Percentiles rank a stretch among this genome's conserved stretches.
Evolutionary conservation across 371 early-diverging fungal species (phyloP).

Genomic region (Apophysomyces sp.): DNA sequence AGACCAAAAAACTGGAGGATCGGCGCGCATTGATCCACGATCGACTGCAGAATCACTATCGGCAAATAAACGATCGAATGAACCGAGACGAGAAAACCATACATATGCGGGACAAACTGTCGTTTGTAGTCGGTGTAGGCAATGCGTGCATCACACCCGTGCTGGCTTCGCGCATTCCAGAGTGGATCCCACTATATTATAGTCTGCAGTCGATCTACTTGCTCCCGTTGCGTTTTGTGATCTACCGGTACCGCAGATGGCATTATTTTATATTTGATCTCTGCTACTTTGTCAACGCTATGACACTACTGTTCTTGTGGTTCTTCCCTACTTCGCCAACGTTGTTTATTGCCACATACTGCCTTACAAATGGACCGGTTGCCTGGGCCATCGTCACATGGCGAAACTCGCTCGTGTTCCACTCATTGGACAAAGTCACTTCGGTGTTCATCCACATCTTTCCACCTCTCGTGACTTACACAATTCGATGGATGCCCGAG

Average conservation of each 20-base stretch:
- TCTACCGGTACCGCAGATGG: constrained; percentile 62
- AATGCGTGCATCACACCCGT: constrained; percentile 68
- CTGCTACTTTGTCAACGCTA: constrained; percentile 68
- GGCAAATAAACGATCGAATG: constrained; percentile 37
- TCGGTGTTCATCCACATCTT: constrained; percentile 71
- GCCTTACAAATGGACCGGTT: constrained; percentile 69
- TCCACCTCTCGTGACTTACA: constrained; percentile 64
- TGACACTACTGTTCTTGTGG: constrained; percentile 55
- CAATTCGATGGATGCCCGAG: constrained; percentile 62
- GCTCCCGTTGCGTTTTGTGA: constrained; percentile 51
- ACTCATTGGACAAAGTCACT: constrained; percentile 75
- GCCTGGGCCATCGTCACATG: constrained; percentile 74
- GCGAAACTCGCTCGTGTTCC: constrained; percentile 68
- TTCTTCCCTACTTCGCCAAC: constrained; percentile 45
- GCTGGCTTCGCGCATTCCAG: constrained; percentile 53
- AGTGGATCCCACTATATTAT: constrained; percentile 59
- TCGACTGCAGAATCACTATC: constrained; percentile 26
- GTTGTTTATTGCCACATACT: constrained; percentile 55
- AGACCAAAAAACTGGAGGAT: constrained; percentile 39
- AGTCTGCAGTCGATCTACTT: constrained; percentile 51
- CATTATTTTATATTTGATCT: constrained; percentile 75
- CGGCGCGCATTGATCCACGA: constrained; percentile 28
- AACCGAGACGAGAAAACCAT: constrained; percentile 54
- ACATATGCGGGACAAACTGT: constrained; percentile 62
- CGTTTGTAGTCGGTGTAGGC: constrained; percentile 72